Percentiles rank a stretch among this genome's conserved stretches.
These are phyloP conservation scores for Dichomitus squalens DNA, from an alignment of 1,284 basidiomycete species.

Conservation along the genomic window DNA sequence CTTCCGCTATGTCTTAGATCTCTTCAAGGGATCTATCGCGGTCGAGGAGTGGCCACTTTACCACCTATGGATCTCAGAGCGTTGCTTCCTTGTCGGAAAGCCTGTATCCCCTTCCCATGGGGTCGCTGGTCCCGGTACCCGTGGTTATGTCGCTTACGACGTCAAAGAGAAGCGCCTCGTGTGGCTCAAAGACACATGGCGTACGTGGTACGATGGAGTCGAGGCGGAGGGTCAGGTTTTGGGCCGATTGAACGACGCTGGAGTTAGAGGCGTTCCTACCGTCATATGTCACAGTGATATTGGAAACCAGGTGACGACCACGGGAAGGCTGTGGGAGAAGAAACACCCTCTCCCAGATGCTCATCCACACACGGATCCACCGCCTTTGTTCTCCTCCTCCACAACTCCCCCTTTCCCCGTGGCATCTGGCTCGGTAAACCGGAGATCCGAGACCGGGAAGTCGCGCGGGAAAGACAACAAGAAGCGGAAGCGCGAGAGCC, in stretches of 20 bases:
- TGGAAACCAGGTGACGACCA: background rate
- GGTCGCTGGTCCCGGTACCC: background rate
- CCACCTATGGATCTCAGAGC: background rate
- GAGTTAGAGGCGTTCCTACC: background rate
- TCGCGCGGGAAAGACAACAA: too few species aligned
- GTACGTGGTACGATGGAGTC: background rate
- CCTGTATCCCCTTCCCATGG: background rate
- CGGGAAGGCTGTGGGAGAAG: background rate
- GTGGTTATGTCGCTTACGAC: background rate
- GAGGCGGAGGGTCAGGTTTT: background rate
- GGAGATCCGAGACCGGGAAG: too few species aligned
- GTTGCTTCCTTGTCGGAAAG: constrained; percentile 3
- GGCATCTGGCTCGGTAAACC: too few species aligned
- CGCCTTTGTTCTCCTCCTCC: too few species aligned
- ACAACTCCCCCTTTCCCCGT: too few species aligned
- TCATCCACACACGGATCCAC: too few species aligned
- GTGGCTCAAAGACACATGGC: constrained; percentile 6
- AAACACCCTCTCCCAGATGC: background rate
- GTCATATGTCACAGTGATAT: constrained; percentile 4
- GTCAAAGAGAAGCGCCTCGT: background rate
- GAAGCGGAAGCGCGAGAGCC: too few species aligned
- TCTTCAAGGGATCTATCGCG: background rate
- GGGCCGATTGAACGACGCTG: background rate
- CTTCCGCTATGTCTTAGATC: background rate
- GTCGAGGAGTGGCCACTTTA: background rate